A percentile compares a stretch with the other conserved stretches of the same genome.
phyloP scores from a whole-genome alignment of 108 stramenopile genomes.

The Phaeodactylum tricornutum region DNA sequence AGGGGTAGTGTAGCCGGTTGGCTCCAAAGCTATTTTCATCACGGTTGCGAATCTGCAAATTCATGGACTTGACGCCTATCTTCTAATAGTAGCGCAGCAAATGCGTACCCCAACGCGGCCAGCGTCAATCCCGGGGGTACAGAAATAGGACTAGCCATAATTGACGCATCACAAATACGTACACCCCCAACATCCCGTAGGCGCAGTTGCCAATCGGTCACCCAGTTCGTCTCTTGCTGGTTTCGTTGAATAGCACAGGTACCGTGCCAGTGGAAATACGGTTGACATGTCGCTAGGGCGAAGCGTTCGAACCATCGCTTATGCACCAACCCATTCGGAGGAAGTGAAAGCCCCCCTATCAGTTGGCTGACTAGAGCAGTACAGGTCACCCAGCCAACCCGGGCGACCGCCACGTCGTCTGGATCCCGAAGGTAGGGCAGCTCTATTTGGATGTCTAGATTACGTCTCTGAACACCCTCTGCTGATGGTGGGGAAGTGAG shows the following conservation, averaged over 20 bases:
- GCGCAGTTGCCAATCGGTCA: slow-evolving; percentile 37
- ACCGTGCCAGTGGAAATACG: slow-evolving; percentile 70
- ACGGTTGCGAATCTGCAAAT: too few species aligned
- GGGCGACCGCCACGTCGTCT: not conserved
- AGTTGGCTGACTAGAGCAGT: not conserved
- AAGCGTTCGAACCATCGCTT: slow-evolving; percentile 16
- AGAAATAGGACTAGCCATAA: slow-evolving; percentile 43
- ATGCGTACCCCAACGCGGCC: slow-evolving; percentile 44
- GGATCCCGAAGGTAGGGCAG: not conserved
- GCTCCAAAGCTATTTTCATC: too few species aligned
- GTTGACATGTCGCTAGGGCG: slow-evolving; percentile 38
- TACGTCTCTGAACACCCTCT: not conserved
- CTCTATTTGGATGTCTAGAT: not conserved
- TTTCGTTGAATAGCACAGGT: slow-evolving; percentile 46
- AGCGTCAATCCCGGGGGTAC: slow-evolving; percentile 65
- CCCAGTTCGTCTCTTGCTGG: slow-evolving; percentile 22
- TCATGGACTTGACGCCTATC: too few species aligned
- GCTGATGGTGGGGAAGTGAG: not conserved
- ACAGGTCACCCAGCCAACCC: not conserved
- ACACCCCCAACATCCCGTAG: slow-evolving; percentile 31
- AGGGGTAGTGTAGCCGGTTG: too few species aligned
- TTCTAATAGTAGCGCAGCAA: not conserved
- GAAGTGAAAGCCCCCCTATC: not conserved
- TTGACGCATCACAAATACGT: slow-evolving; percentile 65
- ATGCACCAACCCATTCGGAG: not conserved